Evolutionary conservation across 768 basidiomycete genomes (phyloP).

Genomic region (Suillus ampliporus): DNA sequence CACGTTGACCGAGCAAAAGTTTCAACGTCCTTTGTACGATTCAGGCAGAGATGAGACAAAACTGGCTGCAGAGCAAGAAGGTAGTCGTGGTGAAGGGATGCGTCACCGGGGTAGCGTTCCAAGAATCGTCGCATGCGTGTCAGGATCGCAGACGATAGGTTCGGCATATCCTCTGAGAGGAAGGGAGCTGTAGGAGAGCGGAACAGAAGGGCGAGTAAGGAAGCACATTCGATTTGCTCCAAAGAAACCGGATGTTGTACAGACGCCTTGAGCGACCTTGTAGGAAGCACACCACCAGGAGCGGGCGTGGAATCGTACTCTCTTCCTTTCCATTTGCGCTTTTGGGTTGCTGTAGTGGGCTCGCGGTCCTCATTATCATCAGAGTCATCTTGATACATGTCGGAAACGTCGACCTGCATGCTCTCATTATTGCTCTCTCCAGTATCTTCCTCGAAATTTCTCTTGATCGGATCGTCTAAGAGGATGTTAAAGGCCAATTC

Average conservation of each 20-base stretch:
- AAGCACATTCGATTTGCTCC: constrained; percentile 76
- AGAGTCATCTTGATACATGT: constrained; percentile 41
- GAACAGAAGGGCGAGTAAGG: constrained; percentile 65
- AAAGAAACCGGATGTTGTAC: constrained; percentile 43
- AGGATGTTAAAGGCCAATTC: constrained; percentile 80
- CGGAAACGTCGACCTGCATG: constrained; percentile 23
- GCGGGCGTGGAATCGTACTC: constrained; percentile 30
- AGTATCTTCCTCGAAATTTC: constrained; percentile 22
- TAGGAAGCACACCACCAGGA: constrained; percentile 23
- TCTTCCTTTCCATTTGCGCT: constrained; percentile 31
- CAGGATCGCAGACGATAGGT: constrained; percentile 57
- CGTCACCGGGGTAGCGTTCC: constrained; percentile 67
- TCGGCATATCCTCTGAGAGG: constrained; percentile 43
- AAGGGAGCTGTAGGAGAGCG: constrained; percentile 64
- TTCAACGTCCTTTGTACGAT: constrained; percentile 63
- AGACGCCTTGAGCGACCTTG: constrained; percentile 27
- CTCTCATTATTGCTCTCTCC: constrained; percentile 30
- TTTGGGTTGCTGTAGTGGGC: constrained; percentile 18
- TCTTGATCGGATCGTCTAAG: constrained; percentile 57
- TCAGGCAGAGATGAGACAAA: constrained; percentile 80
- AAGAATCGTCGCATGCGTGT: constrained; percentile 67
- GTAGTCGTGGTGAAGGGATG: constrained; percentile 79
- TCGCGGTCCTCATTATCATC: constrained; percentile 35
- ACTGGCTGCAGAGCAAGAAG: constrained; percentile 70
- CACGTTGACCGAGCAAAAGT: constrained; percentile 68